These are phyloP conservation scores for Neophaeococcomyces aloes DNA, from an alignment of 2,329 filamentous ascomycete genomes.

Conservation along the genomic window DNA sequence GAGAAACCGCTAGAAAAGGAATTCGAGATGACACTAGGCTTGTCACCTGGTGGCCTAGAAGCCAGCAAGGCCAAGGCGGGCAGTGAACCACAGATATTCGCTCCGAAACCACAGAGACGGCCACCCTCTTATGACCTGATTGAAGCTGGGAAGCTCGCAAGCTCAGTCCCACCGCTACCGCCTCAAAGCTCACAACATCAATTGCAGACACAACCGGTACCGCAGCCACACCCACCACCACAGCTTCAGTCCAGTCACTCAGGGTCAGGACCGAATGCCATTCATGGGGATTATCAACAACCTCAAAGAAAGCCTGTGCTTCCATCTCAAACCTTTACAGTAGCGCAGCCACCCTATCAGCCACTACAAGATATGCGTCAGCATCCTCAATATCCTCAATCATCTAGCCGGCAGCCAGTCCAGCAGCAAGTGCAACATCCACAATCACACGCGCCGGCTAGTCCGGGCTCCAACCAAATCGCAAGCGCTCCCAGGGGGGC, in stretches of 20 bases:
- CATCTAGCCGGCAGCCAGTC: too few relatives aligned
- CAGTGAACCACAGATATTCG: slow-evolving; percentile 1
- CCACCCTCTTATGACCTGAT: slow-evolving; percentile 7
- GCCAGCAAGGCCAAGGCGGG: slow-evolving; percentile 6
- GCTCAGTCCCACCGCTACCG: background rate
- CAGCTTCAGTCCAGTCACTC: background rate
- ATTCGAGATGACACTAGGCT: slow-evolving; percentile 19
- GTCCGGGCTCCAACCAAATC: background rate
- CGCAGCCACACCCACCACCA: background rate
- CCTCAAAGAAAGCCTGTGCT: background rate
- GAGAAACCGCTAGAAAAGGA: too few relatives aligned
- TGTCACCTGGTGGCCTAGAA: slow-evolving; percentile 8
- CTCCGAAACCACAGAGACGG: slow-evolving; percentile 13
- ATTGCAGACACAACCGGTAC: background rate
- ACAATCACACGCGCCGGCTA: background rate
- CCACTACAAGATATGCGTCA: too few relatives aligned
- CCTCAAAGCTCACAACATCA: background rate
- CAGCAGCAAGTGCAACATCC: too few relatives aligned
- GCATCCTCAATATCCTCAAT: too few relatives aligned
- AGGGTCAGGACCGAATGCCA: background rate
- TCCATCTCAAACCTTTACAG: too few relatives aligned
- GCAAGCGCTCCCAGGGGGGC: background rate
- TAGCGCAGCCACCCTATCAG: too few relatives aligned
- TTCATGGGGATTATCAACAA: background rate
- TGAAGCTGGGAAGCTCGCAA: background rate